Percentiles rank a stretch among this genome's conserved stretches.
Conservation (phyloP, 495 filamentous ascomycete genomes). For the Penicillium mononematosum region DNA sequence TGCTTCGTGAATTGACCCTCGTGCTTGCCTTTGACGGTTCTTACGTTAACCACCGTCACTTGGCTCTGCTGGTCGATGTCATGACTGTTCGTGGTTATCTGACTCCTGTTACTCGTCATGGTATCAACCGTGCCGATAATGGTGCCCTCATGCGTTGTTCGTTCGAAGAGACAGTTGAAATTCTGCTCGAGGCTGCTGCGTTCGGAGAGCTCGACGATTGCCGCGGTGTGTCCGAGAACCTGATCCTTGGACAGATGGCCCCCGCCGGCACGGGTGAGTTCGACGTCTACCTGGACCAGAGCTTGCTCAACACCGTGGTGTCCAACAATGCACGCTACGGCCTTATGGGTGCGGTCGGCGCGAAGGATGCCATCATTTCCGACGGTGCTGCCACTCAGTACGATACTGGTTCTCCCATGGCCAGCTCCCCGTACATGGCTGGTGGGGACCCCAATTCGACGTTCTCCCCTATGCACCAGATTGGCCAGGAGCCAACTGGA, state of each 20-base stretch:
- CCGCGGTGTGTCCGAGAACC: slow-evolving; percentile 95
- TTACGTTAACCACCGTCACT: slow-evolving; percentile 97
- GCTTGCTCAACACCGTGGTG: slow-evolving; percentile 91
- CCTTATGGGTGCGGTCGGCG: slow-evolving; percentile 70
- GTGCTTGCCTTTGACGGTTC: slow-evolving; percentile 97
- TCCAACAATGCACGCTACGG: slow-evolving; percentile 82
- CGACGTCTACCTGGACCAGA: slow-evolving; percentile 86
- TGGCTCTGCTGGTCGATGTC: slow-evolving; percentile 93
- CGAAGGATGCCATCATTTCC: slow-evolving; percentile 64
- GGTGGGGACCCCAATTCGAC: slow-evolving; percentile 74
- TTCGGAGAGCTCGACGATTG: slow-evolving; percentile 96
- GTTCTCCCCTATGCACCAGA: slow-evolving; percentile 87
- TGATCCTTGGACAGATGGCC: slow-evolving; percentile 96
- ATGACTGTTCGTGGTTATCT: slow-evolving; percentile 94
- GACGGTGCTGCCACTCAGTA: slow-evolving; percentile 94
- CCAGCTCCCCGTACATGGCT: slow-evolving; percentile 70
- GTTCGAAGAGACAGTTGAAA: slow-evolving; percentile 99
- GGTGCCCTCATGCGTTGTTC: slow-evolving; percentile 99
- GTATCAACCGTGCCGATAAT: slow-evolving; percentile 97
- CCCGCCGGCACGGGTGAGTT: slow-evolving; percentile 95
- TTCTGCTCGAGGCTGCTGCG: slow-evolving; percentile 90
- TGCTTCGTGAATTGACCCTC: slow-evolving; percentile 82
- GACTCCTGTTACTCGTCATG: slow-evolving; percentile 94
- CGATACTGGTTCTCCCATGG: slow-evolving; percentile 84
- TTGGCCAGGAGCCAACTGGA: slow-evolving; percentile 69